phyloP scores from a whole-genome alignment of 1,284 basidiomycete genomes.

The Pseudozyma sp. region DNA sequence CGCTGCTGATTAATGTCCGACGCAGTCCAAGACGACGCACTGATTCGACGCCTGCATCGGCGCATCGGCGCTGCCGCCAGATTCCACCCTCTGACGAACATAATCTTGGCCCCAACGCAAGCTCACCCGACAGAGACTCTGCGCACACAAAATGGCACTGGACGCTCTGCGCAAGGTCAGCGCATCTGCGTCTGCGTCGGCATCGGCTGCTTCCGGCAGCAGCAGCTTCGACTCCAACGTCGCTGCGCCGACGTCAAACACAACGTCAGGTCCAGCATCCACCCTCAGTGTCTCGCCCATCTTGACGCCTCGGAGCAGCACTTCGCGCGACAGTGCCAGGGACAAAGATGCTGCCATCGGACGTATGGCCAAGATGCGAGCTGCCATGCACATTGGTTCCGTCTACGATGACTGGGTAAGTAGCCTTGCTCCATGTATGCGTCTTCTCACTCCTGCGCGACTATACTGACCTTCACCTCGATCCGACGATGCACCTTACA shows the following conservation, averaged over 20 bases:
- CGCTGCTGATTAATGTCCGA: neutral
- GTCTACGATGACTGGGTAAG: constrained; percentile 82
- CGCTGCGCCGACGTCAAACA: constrained; percentile 9
- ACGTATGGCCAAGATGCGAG: constrained; percentile 44
- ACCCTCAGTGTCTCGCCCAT: constrained; percentile 20
- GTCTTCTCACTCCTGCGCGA: no score
- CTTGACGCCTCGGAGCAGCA: constrained; percentile 28
- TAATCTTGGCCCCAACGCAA: neutral
- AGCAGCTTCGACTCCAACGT: neutral
- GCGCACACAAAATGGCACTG: constrained; percentile 4
- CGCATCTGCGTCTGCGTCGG: constrained; percentile 14
- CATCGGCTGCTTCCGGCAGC: neutral
- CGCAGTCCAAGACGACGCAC: neutral
- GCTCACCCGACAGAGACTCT: no score
- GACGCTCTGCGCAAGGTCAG: constrained; percentile 33
- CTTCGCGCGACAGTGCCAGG: constrained; percentile 20
- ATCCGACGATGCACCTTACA: constrained; percentile 5
- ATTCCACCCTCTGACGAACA: neutral
- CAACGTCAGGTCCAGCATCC: constrained; percentile 28
- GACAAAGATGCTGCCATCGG: constrained; percentile 28
- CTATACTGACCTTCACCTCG: constrained; percentile 7
- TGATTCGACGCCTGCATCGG: neutral
- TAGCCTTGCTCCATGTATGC: neutral
- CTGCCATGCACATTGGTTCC: constrained; percentile 75
- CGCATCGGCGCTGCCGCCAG: constrained; percentile 2